Evolutionary conservation across 306 rosid genomes (phyloP).

Genomic region (Acacia melanoxylon): DNA sequence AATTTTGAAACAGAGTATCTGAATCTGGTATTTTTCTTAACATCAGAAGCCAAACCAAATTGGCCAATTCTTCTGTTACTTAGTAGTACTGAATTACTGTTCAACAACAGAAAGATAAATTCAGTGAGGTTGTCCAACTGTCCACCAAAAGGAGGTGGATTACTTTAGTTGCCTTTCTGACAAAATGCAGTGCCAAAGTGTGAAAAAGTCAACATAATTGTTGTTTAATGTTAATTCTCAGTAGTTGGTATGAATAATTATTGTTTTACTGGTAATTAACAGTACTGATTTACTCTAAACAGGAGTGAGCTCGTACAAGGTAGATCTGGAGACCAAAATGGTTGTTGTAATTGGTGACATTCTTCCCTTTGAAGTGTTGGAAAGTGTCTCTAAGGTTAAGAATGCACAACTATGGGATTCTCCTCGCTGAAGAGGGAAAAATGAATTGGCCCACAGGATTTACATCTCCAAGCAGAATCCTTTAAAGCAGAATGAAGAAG

Average conservation of each 20-base stretch:
- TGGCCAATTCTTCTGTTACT: not conserved
- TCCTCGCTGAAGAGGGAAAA: conserved; percentile 23
- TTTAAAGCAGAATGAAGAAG: conserved; percentile 25
- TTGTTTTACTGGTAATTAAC: not conserved
- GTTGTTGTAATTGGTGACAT: conserved; percentile 86
- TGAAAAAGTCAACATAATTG: conserved; percentile 27
- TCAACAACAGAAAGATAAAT: conserved; percentile 20
- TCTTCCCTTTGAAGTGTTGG: conserved; percentile 79
- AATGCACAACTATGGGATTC: conserved; percentile 68
- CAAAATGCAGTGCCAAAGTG: not conserved
- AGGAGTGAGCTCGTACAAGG: conserved; percentile 84
- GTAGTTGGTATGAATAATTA: conserved; percentile 11
- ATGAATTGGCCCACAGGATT: conserved; percentile 11
- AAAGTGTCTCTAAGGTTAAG: conserved; percentile 84
- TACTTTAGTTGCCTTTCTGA: conserved; percentile 28
- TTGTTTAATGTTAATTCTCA: not conserved
- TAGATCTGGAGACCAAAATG: conserved; percentile 76
- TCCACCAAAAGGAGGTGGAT: conserved; percentile 19
- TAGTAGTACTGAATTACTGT: not conserved
- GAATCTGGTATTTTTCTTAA: not conserved
- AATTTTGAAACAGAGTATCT: not conserved
- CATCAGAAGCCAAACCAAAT: too few relatives aligned
- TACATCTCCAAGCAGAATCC: conserved; percentile 29
- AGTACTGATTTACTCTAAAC: not conserved
- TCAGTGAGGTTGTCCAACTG: conserved; percentile 23